These are phyloP conservation scores for Talaromyces sp. DNA, from an alignment of 2,329 filamentous ascomycete genomes.

Conservation along the genomic window DNA sequence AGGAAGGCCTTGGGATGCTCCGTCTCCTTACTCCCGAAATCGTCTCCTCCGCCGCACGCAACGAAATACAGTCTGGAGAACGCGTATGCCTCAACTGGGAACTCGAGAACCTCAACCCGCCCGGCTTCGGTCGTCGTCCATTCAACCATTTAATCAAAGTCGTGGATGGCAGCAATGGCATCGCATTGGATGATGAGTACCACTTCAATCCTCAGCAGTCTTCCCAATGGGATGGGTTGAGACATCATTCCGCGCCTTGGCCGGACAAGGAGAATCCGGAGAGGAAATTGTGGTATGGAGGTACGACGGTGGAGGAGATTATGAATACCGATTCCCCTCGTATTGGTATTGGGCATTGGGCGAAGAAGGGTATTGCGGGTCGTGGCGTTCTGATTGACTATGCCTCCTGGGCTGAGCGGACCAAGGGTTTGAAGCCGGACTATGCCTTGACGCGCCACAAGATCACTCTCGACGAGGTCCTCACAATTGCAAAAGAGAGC, in stretches of 20 bases:
- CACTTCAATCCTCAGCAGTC: constrained; percentile 54
- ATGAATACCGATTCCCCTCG: constrained; percentile 30
- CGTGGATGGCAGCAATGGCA: constrained; percentile 40
- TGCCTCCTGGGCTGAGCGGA: constrained; percentile 32
- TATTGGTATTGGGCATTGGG: constrained; percentile 40
- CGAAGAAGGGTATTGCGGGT: constrained; percentile 38
- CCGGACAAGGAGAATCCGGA: constrained; percentile 31
- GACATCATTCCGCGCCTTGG: constrained; percentile 49
- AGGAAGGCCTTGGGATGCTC: constrained; percentile 56
- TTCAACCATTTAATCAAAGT: constrained; percentile 54
- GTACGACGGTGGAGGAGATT: constrained; percentile 36
- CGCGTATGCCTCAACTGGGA: constrained; percentile 57
- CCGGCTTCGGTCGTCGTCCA: constrained; percentile 51
- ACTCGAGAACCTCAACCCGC: constrained; percentile 53
- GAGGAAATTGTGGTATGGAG: constrained; percentile 32
- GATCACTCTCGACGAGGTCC: constrained; percentile 35
- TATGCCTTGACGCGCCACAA: constrained; percentile 32
- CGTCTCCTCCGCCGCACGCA: constrained; percentile 50
- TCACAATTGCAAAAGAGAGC: constrained; percentile 34
- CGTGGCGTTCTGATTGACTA: constrained; percentile 43
- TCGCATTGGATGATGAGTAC: constrained; percentile 49
- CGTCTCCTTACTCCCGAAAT: constrained; percentile 53
- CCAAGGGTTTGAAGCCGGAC: constrained; percentile 31
- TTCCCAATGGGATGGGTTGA: constrained; percentile 54
- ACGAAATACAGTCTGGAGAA: constrained; percentile 53